Percentiles rank a stretch among this genome's conserved stretches.
Evolutionary conservation across 805 yeast species (phyloP).

Genomic region (Ogataea haglerorum): DNA sequence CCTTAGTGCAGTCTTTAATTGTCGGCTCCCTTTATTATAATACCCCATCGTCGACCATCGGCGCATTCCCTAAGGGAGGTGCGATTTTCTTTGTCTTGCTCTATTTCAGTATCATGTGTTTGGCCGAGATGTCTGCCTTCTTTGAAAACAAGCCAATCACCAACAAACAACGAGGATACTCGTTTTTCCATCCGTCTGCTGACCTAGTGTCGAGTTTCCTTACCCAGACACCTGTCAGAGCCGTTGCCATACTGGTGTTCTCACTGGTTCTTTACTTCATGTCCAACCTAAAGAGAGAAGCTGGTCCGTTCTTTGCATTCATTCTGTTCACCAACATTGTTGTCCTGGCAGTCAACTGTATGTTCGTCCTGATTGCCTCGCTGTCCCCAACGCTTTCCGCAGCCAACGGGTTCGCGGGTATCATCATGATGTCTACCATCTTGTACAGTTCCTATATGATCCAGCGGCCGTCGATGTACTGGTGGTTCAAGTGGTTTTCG

Average conservation of each 20-base stretch:
- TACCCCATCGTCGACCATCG: conserved; percentile 45
- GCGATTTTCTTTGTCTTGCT: conserved; percentile 57
- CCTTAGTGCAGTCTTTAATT: conserved; percentile 53
- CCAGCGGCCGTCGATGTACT: conserved; percentile 55
- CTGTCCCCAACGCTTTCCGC: conserved; percentile 45
- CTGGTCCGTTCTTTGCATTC: conserved; percentile 54
- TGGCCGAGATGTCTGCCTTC: conserved; percentile 58
- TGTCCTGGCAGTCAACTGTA: conserved; percentile 45
- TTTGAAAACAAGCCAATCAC: conserved; percentile 61
- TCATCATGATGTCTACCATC: conserved; percentile 45
- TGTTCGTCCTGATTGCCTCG: conserved; percentile 56
- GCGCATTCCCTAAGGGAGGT: conserved; percentile 64
- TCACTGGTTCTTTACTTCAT: conserved; percentile 50
- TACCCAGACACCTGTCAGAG: conserved; percentile 55
- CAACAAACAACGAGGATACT: conserved; percentile 61
- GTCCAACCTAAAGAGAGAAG: conserved; percentile 46
- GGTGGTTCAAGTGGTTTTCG: conserved; percentile 60
- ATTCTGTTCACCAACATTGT: conserved; percentile 37
- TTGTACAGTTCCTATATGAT: conserved; percentile 67
- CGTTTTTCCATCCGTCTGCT: conserved; percentile 62
- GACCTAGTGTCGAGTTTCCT: conserved; percentile 57
- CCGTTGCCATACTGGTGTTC: conserved; percentile 46
- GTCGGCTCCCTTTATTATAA: conserved; percentile 60
- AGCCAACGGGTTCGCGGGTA: conserved; percentile 61
- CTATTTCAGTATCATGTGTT: conserved; percentile 56